Conservation (phyloP, 352 stramenopile species). For the Globisporangium polare region DNA sequence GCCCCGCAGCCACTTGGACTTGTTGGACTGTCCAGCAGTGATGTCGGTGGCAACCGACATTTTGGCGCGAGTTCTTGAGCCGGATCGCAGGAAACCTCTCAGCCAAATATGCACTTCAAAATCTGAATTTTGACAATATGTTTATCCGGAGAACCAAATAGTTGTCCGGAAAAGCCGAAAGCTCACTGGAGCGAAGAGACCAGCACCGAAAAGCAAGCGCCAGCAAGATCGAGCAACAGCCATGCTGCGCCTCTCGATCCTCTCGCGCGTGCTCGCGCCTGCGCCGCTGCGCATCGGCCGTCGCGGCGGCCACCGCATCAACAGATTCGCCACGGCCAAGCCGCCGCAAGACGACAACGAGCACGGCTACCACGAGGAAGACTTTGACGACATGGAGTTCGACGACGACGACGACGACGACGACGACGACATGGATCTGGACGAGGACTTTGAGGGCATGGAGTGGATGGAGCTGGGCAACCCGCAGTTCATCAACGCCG, state of each 20-base stretch:
- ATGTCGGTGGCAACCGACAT: no score
- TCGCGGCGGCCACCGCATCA: conserved; percentile 18
- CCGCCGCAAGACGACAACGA: conserved; percentile 20
- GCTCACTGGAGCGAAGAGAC: conserved; percentile 9
- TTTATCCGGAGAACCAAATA: no score
- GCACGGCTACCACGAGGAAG: conserved; percentile 37
- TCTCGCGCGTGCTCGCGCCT: conserved; percentile 45
- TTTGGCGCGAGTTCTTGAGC: no score
- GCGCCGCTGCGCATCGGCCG: conserved; percentile 32
- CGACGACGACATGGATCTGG: conserved; percentile 24
- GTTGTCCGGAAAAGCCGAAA: no score
- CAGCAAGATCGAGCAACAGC: not conserved
- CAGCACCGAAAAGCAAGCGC: not conserved
- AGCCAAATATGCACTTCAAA: no score
- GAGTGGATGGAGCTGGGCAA: conserved; percentile 15
- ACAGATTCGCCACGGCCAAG: conserved; percentile 13
- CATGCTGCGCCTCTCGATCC: conserved; percentile 57
- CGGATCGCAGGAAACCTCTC: no score
- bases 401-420: conserved; percentile 41
- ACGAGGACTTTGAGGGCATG: conserved; percentile 14
- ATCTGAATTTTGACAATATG: no score
- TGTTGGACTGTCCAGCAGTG: no score
- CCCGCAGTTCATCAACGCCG: conserved; percentile 16
- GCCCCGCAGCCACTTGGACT: no score
- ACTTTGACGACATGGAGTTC: conserved; percentile 38